Evolutionary conservation across 192 early-diverging fungal species (phyloP).

Genomic region (Podila minutissima): DNA sequence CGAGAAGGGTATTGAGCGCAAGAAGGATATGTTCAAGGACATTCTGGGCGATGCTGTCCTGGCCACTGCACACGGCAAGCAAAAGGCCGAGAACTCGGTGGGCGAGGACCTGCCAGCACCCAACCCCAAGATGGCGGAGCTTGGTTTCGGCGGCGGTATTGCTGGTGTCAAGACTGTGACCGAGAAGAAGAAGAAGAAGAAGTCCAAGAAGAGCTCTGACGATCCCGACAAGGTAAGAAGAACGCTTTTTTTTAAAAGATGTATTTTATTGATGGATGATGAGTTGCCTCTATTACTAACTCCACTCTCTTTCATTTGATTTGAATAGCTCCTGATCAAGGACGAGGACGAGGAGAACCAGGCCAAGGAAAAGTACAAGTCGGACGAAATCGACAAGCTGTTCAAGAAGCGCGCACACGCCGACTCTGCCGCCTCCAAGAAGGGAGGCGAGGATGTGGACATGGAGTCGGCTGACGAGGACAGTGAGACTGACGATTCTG

Average conservation of each 20-base stretch:
- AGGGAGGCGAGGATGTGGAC: slow-evolving; percentile 13
- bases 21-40: slow-evolving; percentile 84
- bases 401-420: slow-evolving; percentile 55
- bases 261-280: not conserved
- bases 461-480: slow-evolving; percentile 33
- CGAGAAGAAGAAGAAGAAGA: slow-evolving; percentile 61
- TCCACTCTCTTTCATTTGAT: not conserved
- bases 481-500: slow-evolving; percentile 11
- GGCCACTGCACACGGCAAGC: slow-evolving; percentile 38
- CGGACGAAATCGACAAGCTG: slow-evolving; percentile 61
- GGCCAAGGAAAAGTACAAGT: slow-evolving; percentile 52
- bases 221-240: slow-evolving; percentile 47
- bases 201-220: slow-evolving; percentile 58
- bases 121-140: slow-evolving; percentile 62
- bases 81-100: slow-evolving; percentile 21
- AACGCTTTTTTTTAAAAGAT: not conserved
- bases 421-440: slow-evolving; percentile 9
- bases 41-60: slow-evolving; percentile 66
- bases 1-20: slow-evolving; percentile 77
- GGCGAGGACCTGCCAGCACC: slow-evolving; percentile 38
- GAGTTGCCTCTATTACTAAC: not conserved
- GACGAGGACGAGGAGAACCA: slow-evolving; percentile 45
- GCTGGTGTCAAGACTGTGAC: slow-evolving; percentile 48
- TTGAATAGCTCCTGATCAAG: slow-evolving; percentile 30
- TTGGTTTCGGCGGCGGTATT: slow-evolving; percentile 63